Conservation (phyloP, 116 monocot genomes). For the Iris pallida region DNA sequence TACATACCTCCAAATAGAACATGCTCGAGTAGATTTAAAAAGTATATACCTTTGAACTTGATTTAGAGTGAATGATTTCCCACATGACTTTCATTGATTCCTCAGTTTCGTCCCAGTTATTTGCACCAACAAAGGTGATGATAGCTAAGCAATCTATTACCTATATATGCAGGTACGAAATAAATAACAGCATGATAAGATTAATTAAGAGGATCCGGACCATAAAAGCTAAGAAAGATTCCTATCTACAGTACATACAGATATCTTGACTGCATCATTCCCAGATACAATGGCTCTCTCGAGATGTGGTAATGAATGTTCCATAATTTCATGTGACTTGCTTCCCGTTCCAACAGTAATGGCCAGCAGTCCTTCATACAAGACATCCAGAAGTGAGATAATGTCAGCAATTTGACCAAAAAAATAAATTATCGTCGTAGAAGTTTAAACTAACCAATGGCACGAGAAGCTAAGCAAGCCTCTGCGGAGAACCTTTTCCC, state of each 20-base stretch:
- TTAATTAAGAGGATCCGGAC: not conserved
- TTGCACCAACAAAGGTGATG: constrained; percentile 73
- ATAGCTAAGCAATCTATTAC: constrained; percentile 65
- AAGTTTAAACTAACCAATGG: constrained; percentile 43
- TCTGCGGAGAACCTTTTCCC: constrained; percentile 77
- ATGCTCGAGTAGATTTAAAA: no score
- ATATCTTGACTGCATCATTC: not conserved
- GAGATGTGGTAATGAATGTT: not conserved
- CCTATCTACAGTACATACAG: not conserved
- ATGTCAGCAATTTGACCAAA: not conserved
- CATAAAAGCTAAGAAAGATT: not conserved
- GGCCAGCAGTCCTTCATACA: constrained; percentile 55
- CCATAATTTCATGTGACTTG: constrained; percentile 22
- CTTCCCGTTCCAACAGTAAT: not conserved
- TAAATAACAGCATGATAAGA: not conserved
- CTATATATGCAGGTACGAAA: constrained; percentile 20
- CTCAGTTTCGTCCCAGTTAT: constrained; percentile 70
- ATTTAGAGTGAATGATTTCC: constrained; percentile 79
- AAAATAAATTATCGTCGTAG: not conserved
- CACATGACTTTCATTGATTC: constrained; percentile 74
- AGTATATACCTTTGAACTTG: constrained; percentile 35
- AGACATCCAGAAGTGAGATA: constrained; percentile 4
- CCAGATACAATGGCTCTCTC: not conserved
- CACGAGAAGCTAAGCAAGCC: constrained; percentile 70
- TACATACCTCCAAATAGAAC: no score